Conservation (phyloP, 2,329 filamentous ascomycete species). For the Aspergillus ochraceus region DNA sequence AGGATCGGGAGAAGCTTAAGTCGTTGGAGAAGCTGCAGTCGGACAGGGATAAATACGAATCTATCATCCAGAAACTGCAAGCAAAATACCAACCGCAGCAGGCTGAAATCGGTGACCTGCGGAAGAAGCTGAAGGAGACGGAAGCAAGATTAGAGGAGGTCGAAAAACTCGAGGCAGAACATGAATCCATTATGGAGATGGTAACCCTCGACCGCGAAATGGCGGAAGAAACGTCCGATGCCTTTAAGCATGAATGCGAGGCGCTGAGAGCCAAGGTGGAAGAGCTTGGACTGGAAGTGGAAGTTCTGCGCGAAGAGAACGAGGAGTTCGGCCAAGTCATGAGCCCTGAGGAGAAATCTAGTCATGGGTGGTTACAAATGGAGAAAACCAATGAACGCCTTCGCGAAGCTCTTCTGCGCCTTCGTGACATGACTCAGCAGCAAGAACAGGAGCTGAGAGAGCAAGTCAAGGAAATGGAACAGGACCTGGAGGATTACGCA, state of each 20-base stretch:
- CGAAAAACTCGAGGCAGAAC: slow-evolving; percentile 74
- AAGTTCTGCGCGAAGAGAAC: slow-evolving; percentile 85
- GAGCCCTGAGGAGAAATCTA: slow-evolving; percentile 82
- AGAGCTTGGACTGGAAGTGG: slow-evolving; percentile 83
- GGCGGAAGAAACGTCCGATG: slow-evolving; percentile 89
- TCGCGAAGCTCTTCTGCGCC: slow-evolving; percentile 76
- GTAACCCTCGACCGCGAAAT: slow-evolving; percentile 90
- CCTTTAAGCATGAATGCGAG: slow-evolving; percentile 77
- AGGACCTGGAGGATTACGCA: slow-evolving; percentile 68
- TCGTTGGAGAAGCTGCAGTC: slow-evolving; percentile 72
- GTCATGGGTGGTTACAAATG: slow-evolving; percentile 86
- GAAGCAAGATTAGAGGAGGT: slow-evolving; percentile 68
- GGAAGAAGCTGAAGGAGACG: slow-evolving; percentile 74
- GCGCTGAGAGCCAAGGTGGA: slow-evolving; percentile 73
- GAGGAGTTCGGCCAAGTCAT: slow-evolving; percentile 79
- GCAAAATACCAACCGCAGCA: slow-evolving; percentile 83
- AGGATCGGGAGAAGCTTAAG: slow-evolving; percentile 84
- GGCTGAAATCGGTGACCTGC: slow-evolving; percentile 73
- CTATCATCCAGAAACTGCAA: slow-evolving; percentile 86
- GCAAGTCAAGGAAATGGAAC: slow-evolving; percentile 72
- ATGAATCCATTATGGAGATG: slow-evolving; percentile 82
- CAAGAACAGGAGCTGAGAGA: slow-evolving; percentile 76
- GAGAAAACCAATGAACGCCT: slow-evolving; percentile 87
- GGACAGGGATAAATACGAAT: slow-evolving; percentile 59
- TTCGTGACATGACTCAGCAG: slow-evolving; percentile 85